Base-by-base conservation (phyloP, 441 rosid species). In the Syzygium syzygioides region DNA sequence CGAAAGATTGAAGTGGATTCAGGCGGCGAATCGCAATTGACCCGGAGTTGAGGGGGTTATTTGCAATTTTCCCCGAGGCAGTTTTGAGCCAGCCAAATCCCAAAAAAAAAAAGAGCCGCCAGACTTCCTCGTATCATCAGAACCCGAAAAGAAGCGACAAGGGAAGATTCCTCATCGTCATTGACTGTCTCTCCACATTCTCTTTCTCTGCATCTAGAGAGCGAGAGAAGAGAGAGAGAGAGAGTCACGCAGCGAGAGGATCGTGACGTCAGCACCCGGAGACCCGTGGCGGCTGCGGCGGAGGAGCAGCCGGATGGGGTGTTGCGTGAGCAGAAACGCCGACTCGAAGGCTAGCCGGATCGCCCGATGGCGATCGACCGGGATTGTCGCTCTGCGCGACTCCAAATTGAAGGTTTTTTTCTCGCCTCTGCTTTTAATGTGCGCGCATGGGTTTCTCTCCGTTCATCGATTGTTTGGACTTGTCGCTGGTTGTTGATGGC, bases 351-450 rank as follows among this genome's bases (percentile, higher is more conserved):
- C 97, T 55, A 91, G 68, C 89, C 92, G 97, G 92, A 50, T 93
- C 80, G 92, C 96, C 23, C 95, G 98, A 37, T 96, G 99, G 99
- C 97, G 99, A 91, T 95, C 99, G 83, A 96, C 99, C 50, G 99
- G 98, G 91, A 96, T 98, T 90, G 97, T 98, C 87, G 96, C 96
- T 55, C 90, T 98, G 79, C 98, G 98, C 34, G 99, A 98, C 92
- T 90, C 97, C 86, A 98, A 96, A 95, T 91, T 98, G 94, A 98
- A 96, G 98, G 99, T 45, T 45, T 45, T 41, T 91, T 92, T 52
- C 34, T 30, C n/a, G 52, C 55, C 85, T 56, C 3, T 50, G 41
- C 48, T 80, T 85, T 48, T 26, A 34, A 55, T 18, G 64, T 50
- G 34, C 59, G 28, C 6, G 34, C 83, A 41, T 87, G 28, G 55